These are phyloP conservation scores for Phylloporus arenicola DNA, from an alignment of 768 basidiomycete species.

Conservation along the genomic window DNA sequence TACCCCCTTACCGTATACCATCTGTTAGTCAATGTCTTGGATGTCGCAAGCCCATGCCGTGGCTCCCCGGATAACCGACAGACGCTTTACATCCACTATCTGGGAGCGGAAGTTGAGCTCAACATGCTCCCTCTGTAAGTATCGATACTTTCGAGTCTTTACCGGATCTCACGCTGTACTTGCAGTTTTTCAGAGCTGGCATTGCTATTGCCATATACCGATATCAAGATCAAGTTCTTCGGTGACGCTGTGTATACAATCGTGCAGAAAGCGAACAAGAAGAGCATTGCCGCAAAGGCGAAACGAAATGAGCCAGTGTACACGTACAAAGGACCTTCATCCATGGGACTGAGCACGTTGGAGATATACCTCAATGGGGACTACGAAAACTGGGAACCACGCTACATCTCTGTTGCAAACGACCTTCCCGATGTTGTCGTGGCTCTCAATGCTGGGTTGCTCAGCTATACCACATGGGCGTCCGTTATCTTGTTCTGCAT, in stretches of 20 bases:
- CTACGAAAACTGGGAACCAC: constrained; percentile 24
- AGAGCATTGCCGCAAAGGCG: constrained; percentile 29
- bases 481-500: constrained; percentile 31
- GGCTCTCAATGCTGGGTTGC: constrained; percentile 37
- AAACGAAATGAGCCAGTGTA: constrained; percentile 28
- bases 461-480: constrained; percentile 34
- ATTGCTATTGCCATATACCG: constrained; percentile 40
- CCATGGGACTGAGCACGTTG: constrained; percentile 36
- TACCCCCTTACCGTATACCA: constrained; percentile 40
- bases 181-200: constrained; percentile 43
- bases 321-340: constrained; percentile 33
- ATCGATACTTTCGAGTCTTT: not conserved
- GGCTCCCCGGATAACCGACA: constrained; percentile 22
- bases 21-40: constrained; percentile 32
- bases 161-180: not conserved
- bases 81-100: constrained; percentile 31
- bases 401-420: constrained; percentile 13
- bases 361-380: constrained; percentile 33
- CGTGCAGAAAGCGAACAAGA: constrained; percentile 28
- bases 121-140: constrained; percentile 38
- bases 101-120: constrained; percentile 38
- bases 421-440: constrained; percentile 39
- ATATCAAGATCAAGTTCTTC: constrained; percentile 40
- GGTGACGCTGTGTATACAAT: constrained; percentile 31
- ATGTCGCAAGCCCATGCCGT: constrained; percentile 22